These are phyloP conservation scores for Aspergillus sparsus DNA, from an alignment of 495 filamentous ascomycete genomes.

Conservation along the genomic window DNA sequence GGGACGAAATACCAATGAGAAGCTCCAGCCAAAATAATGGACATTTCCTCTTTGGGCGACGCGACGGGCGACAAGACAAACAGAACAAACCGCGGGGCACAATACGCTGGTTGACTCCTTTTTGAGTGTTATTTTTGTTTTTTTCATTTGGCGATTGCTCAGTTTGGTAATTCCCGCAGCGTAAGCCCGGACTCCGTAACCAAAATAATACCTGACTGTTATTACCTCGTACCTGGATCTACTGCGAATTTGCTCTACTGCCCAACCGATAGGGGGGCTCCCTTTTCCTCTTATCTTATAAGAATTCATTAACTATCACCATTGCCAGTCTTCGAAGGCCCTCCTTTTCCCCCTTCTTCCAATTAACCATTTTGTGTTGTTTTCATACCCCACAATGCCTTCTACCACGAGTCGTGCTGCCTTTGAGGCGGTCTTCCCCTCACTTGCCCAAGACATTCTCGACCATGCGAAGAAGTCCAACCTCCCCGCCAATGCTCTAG, in stretches of 20 bases:
- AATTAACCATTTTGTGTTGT: too few relatives aligned
- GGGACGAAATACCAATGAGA: not conserved
- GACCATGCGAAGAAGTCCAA: slow-evolving; percentile 75
- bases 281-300: too few relatives aligned
- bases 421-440: slow-evolving; percentile 87
- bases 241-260: too few relatives aligned
- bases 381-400: slow-evolving; percentile 50
- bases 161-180: not conserved
- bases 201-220: not conserved
- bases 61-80: slow-evolving; percentile 32
- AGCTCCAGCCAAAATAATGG: slow-evolving; percentile 6
- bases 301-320: too few relatives aligned
- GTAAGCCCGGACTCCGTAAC: slow-evolving; percentile 13
- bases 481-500: slow-evolving; percentile 74
- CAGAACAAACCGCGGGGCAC: slow-evolving; percentile 24
- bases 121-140: not conserved
- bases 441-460: slow-evolving; percentile 73
- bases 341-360: too few relatives aligned
- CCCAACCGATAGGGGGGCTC: too few relatives aligned
- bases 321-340: too few relatives aligned
- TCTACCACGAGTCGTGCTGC: slow-evolving; percentile 73
- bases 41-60: slow-evolving; percentile 17
- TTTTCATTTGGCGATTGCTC: slow-evolving; percentile 5
- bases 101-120: not conserved
- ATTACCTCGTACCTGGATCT: not conserved